Evolutionary conservation across 345 rosid species (phyloP).

Genomic region (Gossypium anomalum): DNA sequence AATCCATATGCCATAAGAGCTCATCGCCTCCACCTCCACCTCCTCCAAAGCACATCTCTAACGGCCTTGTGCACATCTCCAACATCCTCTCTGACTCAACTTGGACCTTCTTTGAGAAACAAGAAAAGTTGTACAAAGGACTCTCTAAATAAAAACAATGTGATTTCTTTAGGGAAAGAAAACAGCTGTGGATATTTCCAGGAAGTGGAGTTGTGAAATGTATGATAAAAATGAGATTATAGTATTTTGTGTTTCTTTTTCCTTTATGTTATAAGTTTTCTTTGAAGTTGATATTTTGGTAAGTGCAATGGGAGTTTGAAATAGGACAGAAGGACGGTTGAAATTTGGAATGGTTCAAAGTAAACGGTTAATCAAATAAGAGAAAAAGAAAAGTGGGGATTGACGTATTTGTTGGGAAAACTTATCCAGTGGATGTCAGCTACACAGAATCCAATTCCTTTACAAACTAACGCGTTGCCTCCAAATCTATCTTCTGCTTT

Average conservation of each 20-base stretch:
- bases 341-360: conserved; percentile 25
- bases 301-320: conserved; percentile 4
- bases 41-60: conserved; percentile 44
- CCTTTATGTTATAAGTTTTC: no score
- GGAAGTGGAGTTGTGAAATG: background rate
- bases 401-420: conserved; percentile 28
- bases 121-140: background rate
- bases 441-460: conserved; percentile 10
- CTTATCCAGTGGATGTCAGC: conserved; percentile 15
- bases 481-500: background rate
- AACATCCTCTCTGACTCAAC: conserved; percentile 14
- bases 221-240: no score
- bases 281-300: background rate
- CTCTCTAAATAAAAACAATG: background rate
- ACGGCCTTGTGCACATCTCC: conserved; percentile 34
- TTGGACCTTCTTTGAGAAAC: background rate
- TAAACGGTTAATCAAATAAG: conserved; percentile 24
- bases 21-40: conserved; percentile 27
- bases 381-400: background rate
- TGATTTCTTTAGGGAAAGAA: background rate
- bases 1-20: conserved; percentile 48
- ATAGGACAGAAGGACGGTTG: conserved; percentile 3
- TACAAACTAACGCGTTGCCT: background rate
- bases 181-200: background rate
- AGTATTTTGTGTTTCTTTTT: background rate